Evolutionary conservation across 23 red algal species (phyloP), one percentile per base, ranked within the genome.

Genomic region (Pyropia yezoensis): DNA sequence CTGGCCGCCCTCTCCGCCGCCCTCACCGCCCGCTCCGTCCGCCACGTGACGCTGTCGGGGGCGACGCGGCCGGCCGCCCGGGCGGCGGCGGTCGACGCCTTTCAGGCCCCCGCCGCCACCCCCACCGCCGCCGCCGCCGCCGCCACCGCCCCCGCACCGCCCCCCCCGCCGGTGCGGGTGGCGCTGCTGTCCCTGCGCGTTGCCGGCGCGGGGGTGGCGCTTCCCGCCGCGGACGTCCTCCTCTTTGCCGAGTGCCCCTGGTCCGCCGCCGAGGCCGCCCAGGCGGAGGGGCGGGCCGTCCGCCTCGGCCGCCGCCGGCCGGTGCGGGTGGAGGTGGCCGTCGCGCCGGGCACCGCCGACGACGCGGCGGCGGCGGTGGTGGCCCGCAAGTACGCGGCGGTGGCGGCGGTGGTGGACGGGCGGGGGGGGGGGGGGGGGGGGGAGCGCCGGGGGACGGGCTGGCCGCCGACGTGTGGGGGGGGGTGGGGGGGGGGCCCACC

Each of bases 241-340:
- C 17, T 87, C 2, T 87, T 87, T 77, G 70, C 82, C 6, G 82
- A 87, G 57, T n/a, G 78, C 19, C 49, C 27, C 50, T 87, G 82
- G 82, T 65, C 67, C 33, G 73, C 72, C 7, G 61, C 58, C 18
- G 49, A 27, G 21, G 63, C 78, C 3, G 64, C 25, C 7, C 82
- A 87, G 58, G 82, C 82, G 17, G 82, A 87, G 56, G 82, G 78
- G 24, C 70, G 82, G 8, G 82, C 73, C 15, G 62, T 70, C 50
- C 82, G 82, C 14, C 51, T 87, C 26, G 82, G 82, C 50, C 82
- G 72, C 9, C 32, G 32, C 19, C 57, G 65, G 2, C 3, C 70
- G 1, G 71, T 87, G 18, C 49, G 18, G 16, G 58, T 87, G 7
- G 61, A 75, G 27, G 68, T 70, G 18, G 47, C 69, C 0, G 23